phyloP scores from a whole-genome alignment of 2,329 filamentous ascomycete genomes.

The Diaporthe australafricana region DNA sequence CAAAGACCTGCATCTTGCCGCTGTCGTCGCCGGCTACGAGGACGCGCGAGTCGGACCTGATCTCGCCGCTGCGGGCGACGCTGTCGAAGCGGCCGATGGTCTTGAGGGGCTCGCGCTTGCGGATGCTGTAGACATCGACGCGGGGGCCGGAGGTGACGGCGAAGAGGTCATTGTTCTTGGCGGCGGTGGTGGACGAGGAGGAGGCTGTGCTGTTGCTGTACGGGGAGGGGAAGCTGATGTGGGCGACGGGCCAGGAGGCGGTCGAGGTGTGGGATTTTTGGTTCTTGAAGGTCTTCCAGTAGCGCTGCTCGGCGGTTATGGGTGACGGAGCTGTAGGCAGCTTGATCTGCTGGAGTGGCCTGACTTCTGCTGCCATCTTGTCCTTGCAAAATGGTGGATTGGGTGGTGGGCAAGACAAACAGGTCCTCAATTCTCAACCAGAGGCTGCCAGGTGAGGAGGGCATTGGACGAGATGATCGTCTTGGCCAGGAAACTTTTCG shows the following conservation, averaged over 20 bases:
- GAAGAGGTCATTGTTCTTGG: constrained; percentile 76
- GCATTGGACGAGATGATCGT: constrained; percentile 3
- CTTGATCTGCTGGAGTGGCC: constrained; percentile 83
- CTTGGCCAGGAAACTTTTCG: constrained; percentile 35
- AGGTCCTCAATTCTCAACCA: neutral
- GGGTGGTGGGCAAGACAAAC: constrained; percentile 10
- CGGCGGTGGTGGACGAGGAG: constrained; percentile 53
- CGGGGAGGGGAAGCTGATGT: constrained; percentile 79
- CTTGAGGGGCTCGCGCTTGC: constrained; percentile 91
- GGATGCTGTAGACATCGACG: constrained; percentile 92
- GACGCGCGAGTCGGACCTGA: constrained; percentile 88
- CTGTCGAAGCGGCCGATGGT: constrained; percentile 95
- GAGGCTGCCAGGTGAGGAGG: neutral
- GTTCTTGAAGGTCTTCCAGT: constrained; percentile 96
- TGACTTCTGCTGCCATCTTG: constrained; percentile 88
- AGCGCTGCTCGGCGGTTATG: constrained; percentile 90
- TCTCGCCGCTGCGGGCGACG: constrained; percentile 88
- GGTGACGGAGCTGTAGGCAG: constrained; percentile 85
- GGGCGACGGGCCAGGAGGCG: constrained; percentile 88
- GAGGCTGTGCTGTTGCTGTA: constrained; percentile 52
- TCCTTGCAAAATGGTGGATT: constrained; percentile 38
- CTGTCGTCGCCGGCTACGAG: constrained; percentile 92
- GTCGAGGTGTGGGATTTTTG: constrained; percentile 91
- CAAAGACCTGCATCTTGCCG: constrained; percentile 94
- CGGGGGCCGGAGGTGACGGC: constrained; percentile 94